Conservation (phyloP, 257 asterid species). For the Echium plantagineum region DNA sequence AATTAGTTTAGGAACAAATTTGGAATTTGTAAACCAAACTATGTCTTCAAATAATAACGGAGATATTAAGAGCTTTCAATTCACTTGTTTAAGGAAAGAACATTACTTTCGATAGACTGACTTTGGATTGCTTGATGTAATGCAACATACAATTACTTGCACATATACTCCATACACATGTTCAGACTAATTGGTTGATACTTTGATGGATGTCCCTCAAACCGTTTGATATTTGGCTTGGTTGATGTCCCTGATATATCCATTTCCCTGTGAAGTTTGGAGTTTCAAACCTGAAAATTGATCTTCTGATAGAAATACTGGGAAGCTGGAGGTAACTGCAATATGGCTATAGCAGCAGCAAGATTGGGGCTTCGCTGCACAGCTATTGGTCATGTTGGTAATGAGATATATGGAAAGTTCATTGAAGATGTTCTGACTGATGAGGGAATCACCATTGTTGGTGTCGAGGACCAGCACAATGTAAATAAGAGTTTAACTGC, state of each 20-base stretch:
- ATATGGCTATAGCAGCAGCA: constrained; percentile 95
- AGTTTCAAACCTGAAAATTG: constrained; percentile 11
- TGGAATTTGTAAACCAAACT: too few relatives aligned
- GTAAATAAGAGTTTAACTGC: constrained; percentile 21
- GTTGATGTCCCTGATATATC: background rate
- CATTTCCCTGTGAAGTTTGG: background rate
- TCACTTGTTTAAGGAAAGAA: too few relatives aligned
- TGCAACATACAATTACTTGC: too few relatives aligned
- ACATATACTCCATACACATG: too few relatives aligned
- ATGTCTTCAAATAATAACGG: too few relatives aligned
- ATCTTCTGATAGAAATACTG: constrained; percentile 47
- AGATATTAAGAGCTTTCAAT: too few relatives aligned
- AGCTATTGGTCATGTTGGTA: constrained; percentile 74
- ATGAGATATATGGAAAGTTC: constrained; percentile 74
- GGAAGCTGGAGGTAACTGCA: constrained; percentile 99
- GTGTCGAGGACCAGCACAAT: constrained; percentile 45
- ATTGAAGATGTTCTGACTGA: constrained; percentile 62
- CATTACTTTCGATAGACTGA: too few relatives aligned
- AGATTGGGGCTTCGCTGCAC: constrained; percentile 71
- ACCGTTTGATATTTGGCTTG: background rate
- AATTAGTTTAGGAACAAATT: too few relatives aligned
- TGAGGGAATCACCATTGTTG: constrained; percentile 64
- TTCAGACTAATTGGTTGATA: too few relatives aligned
- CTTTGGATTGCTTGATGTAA: too few relatives aligned
- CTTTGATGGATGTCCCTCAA: too few relatives aligned